Percentiles rank a stretch among this genome's conserved stretches.
Evolutionary conservation across 805 yeast genomes (phyloP).

Genomic region (Cyberlindnera japonica): DNA sequence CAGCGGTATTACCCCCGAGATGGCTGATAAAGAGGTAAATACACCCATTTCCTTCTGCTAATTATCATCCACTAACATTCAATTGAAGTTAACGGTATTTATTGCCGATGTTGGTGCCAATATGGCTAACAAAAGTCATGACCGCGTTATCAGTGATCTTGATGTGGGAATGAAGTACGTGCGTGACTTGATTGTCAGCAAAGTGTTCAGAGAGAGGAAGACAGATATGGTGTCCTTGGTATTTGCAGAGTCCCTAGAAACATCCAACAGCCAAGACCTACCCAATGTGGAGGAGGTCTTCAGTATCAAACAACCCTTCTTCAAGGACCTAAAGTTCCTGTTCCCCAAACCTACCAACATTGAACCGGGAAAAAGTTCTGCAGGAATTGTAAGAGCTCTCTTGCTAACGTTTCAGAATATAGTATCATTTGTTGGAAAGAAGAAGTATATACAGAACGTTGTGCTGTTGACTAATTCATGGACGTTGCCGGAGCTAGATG

Average conservation of each 20-base stretch:
- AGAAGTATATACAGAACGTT: constrained; percentile 24
- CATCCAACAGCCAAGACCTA: constrained; percentile 3
- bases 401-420: constrained; percentile 13
- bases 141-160: constrained; percentile 32
- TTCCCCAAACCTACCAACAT: constrained; percentile 3
- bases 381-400: constrained; percentile 17
- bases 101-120: constrained; percentile 47
- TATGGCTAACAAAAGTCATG: constrained; percentile 31
- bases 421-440: constrained; percentile 17
- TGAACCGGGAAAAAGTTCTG: constrained; percentile 4
- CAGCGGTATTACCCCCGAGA: no score
- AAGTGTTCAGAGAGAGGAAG: constrained; percentile 30
- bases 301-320: constrained; percentile 6
- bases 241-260: constrained; percentile 23
- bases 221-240: constrained; percentile 39
- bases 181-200: constrained; percentile 33
- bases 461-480: constrained; percentile 24
- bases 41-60: no score
- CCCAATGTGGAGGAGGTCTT: constrained; percentile 1
- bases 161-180: constrained; percentile 40
- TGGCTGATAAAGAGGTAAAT: constrained; percentile 36
- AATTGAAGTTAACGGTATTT: constrained; percentile 37
- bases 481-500: constrained; percentile 14
- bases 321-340: constrained; percentile 2
- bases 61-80: neutral